Evolutionary conservation across 352 stramenopile genomes (phyloP).

Genomic region (Phytopythium sindhum): DNA sequence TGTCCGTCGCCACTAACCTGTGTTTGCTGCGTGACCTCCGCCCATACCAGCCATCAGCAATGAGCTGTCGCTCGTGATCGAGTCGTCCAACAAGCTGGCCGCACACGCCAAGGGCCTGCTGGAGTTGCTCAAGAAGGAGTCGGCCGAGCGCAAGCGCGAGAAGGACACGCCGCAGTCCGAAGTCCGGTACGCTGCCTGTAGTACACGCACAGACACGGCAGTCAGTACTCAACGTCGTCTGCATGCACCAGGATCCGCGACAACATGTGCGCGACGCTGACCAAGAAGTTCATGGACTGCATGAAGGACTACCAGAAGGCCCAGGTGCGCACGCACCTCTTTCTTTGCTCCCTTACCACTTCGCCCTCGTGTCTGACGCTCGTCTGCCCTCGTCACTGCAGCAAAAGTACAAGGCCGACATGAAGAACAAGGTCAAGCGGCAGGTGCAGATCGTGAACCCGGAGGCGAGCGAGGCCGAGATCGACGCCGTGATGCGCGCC

Average conservation of each 20-base stretch:
- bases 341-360: not conserved
- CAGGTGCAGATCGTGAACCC: constrained; percentile 98
- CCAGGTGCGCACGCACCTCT: constrained; percentile 13
- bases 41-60: constrained; percentile 68
- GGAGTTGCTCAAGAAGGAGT: constrained; percentile 94
- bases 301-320: constrained; percentile 98
- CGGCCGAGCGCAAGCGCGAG: constrained; percentile 90
- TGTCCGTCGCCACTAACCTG: not conserved
- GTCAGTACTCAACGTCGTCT: not conserved
- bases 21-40: not conserved
- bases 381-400: constrained; percentile 34
- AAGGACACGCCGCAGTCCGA: constrained; percentile 74
- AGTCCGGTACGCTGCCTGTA: constrained; percentile 27
- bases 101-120: constrained; percentile 87
- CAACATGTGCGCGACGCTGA: constrained; percentile 97
- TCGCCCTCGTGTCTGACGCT: not conserved
- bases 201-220: too few species aligned
- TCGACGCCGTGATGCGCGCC: constrained; percentile 95
- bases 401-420: constrained; percentile 97
- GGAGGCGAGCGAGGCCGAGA: constrained; percentile 95
- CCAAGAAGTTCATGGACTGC: constrained; percentile 98
- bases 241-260: constrained; percentile 86
- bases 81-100: constrained; percentile 91
- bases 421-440: constrained; percentile 97
- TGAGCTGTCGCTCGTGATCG: constrained; percentile 90